phyloP scores from a whole-genome alignment of 1,139 yeast genomes.

The Kodamaea derodonti region DNA sequence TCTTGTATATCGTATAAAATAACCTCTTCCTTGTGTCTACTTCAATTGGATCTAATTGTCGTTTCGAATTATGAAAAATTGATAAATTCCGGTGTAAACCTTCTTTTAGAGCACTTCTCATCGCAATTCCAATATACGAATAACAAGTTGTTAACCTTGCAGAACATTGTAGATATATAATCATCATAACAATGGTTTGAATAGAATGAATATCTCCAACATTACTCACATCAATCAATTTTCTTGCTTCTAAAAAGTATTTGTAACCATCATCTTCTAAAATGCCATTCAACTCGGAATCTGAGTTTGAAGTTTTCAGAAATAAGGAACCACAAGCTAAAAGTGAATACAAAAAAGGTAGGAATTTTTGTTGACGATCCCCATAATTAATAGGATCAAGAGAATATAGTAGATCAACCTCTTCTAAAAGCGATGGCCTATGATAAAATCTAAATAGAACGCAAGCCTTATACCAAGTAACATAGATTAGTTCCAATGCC shows the following conservation, averaged over 20 bases:
- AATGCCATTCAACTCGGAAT: conserved; percentile 38
- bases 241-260: conserved; percentile 79
- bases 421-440: conserved; percentile 71
- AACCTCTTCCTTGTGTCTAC: conserved; percentile 80
- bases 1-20: conserved; percentile 84
- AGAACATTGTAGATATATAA: conserved; percentile 82
- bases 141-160: conserved; percentile 89
- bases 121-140: conserved; percentile 87
- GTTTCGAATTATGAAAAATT: conserved; percentile 43
- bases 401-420: conserved; percentile 47
- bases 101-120: conserved; percentile 80
- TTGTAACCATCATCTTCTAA: conserved; percentile 76
- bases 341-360: conserved; percentile 70
- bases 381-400: conserved; percentile 68
- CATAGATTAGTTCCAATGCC: conserved; percentile 66
- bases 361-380: conserved; percentile 68
- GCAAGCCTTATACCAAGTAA: conserved; percentile 85
- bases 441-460: conserved; percentile 82
- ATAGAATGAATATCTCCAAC: conserved; percentile 46
- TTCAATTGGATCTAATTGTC: conserved; percentile 72
- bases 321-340: conserved; percentile 67
- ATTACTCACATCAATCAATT: conserved; percentile 59
- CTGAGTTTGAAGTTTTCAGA: conserved; percentile 38
- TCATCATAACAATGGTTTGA: conserved; percentile 71
- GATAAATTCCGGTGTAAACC: conserved; percentile 80